Percentiles rank a stretch among this genome's conserved stretches.
Conservation (phyloP, 2,329 filamentous ascomycete genomes). For the Neofusicoccum cordaticola region DNA sequence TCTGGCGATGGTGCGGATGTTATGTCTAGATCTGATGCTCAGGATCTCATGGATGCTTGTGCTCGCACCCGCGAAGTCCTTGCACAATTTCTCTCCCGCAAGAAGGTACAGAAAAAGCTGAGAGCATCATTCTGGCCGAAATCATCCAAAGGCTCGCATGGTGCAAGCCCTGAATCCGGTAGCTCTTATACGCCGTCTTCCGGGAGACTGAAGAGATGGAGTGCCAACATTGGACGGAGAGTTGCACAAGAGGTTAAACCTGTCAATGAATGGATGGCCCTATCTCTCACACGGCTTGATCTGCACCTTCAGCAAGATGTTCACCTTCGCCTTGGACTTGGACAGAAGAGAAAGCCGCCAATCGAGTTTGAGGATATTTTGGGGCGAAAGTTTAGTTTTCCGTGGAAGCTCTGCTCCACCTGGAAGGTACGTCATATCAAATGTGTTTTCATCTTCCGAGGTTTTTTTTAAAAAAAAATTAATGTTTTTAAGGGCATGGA, state of each 20-base stretch:
- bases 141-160: not conserved
- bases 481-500: slow-evolving; percentile 44
- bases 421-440: slow-evolving; percentile 65
- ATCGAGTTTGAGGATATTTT: slow-evolving; percentile 91
- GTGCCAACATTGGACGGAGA: not conserved
- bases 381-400: slow-evolving; percentile 87
- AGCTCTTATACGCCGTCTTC: not conserved
- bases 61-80: not conserved
- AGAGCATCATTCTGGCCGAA: not conserved
- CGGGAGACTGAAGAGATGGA: not conserved
- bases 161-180: not conserved
- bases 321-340: not conserved
- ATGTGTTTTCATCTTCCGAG: not conserved
- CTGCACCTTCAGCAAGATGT: not conserved
- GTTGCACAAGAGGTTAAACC: not conserved
- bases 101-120: too few species aligned
- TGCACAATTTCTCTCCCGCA: not conserved
- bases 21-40: not conserved
- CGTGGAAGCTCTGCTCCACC: slow-evolving; percentile 77
- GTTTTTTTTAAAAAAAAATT: not conserved
- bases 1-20: not conserved
- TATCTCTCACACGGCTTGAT: not conserved
- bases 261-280: not conserved
- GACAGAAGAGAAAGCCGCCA: slow-evolving; percentile 55
- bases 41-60: not conserved